Base-by-base conservation (phyloP, 202 grass and related monocot species). In the Brachypodium distachyon region DNA sequence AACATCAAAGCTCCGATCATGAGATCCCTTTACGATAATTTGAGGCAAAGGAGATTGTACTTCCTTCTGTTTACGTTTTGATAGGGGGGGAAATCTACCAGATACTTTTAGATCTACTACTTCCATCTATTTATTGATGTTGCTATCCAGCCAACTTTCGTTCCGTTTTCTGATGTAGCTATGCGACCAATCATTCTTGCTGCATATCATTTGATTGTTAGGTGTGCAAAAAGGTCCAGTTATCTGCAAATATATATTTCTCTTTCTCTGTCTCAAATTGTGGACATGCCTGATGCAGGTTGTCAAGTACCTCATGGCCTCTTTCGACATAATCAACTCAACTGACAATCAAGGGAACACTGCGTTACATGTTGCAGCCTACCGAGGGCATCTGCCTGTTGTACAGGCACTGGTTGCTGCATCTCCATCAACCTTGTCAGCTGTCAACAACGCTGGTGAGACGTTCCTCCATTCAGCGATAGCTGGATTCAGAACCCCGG, bases 381-480 rank as follows among this genome's bases (percentile, higher is more conserved):
- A 96, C 59, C 82, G 85, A 73, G 96, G 96, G 46, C 83, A 99
- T 48, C 80, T 87, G 56, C 57, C 76, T 18, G 90, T 96, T 54
- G 73, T 96, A 18, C 78, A 96, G 67, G 79, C 75, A 50, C 64
- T 99, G 65, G 57, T 87, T 44, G 55, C 46, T 38, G 88, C 77
- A 27, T 99, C 83, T 65, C 85, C 96, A 58, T 80, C 90, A 46
- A 41, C 80, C 63, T 50, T 86, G 17, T 65, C 73, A 61, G 82
- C 70, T 51, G 62, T 73, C 66, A 99, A 96, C 39, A 81, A 85
- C 32, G 68, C 77, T 47, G 96, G 96, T 3, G 87, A 96, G 62
- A 93, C 96, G 18, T 96, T 99, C 79, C 87, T 99, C 38, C 96
- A 99, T 34, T 90, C 85, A 68, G 92, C 85, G 19, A 90, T 96